These are phyloP conservation scores for Echeveria elegans DNA, from an alignment of 164 flowering plant species.

Conservation along the genomic window DNA sequence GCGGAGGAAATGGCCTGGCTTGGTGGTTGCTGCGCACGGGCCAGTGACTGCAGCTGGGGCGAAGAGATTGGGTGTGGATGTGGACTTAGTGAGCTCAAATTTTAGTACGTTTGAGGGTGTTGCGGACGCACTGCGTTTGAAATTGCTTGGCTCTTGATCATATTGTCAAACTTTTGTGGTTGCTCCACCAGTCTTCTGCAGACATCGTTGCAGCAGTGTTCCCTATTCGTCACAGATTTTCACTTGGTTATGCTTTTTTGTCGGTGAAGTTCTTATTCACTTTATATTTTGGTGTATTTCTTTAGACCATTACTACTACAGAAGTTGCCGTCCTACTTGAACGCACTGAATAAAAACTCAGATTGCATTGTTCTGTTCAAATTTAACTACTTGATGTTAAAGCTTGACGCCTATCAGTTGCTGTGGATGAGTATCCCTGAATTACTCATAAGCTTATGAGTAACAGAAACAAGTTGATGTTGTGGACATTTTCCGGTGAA, in stretches of 20 bases:
- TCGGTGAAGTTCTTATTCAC: background rate
- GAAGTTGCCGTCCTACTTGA: background rate
- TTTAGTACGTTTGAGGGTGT: constrained; percentile 66
- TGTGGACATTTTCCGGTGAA: background rate
- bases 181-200: background rate
- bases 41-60: constrained; percentile 80
- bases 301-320: background rate
- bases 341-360: background rate
- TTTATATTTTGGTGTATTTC: background rate
- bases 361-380: background rate
- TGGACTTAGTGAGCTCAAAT: constrained; percentile 52
- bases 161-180: background rate
- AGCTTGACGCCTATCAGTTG: background rate
- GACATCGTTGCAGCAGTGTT: background rate
- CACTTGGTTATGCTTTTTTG: no score
- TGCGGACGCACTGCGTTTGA: constrained; percentile 42
- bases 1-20: constrained; percentile 36
- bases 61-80: constrained; percentile 47
- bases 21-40: constrained; percentile 77
- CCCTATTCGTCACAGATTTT: no score
- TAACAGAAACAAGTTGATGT: background rate
- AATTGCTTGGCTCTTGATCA: constrained; percentile 13
- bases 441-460: background rate
- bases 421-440: background rate
- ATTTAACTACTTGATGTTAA: background rate